Base-by-base conservation (phyloP, 352 stramenopile genomes). In the Globisporangium nagaii region DNA sequence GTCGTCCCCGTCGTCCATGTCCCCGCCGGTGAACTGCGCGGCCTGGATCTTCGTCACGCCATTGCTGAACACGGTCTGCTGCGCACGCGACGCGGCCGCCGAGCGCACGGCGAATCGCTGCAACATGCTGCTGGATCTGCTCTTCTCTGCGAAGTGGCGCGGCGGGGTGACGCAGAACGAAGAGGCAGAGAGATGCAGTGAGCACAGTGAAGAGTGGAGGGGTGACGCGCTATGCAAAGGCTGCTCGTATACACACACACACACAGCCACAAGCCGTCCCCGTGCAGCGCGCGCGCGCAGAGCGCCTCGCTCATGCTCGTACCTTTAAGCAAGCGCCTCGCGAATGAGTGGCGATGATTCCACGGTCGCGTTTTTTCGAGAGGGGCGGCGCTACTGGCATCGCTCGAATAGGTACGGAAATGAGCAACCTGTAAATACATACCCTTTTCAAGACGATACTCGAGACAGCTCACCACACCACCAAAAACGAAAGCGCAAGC, bases 1-100 rank as follows among this genome's bases (percentile, higher is more conserved):
- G 46, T 90, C 80, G 45, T 88, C 79, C 41, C 86, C 78, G 27
- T 83, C 75, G 53, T 87, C 80, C 41, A 79, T 66, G 40, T 86
- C 78, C 11, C 68, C 72, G 27, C 58, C 54, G 32, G 71, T 70
- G 48, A 84, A 86, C 40, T 51, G 45, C 19, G 71, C 74, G 9
- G 63, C 60, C 53, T 74, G 70, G 51, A 79, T 46, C 56, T 79
- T 70, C 36, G 58, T 40, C 12, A 52, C 50, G 17, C 28, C 28
- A 25, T 55, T 56, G 43, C 27, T 27, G 31, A 27, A n/a, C 25
- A 48, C 35, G 15, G 49, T 27, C 34, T 56, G 48, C 53, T 69
- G 71, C 54, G 59, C 52, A 41, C 65, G 71, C 35, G 59, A 62
- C 7, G 63, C 66, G 45, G 56, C 63, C 28, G 62, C 47, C 39